Evolutionary conservation across 176 grass and related monocot species (phyloP).

Genomic region (Triticum aestivum): DNA sequence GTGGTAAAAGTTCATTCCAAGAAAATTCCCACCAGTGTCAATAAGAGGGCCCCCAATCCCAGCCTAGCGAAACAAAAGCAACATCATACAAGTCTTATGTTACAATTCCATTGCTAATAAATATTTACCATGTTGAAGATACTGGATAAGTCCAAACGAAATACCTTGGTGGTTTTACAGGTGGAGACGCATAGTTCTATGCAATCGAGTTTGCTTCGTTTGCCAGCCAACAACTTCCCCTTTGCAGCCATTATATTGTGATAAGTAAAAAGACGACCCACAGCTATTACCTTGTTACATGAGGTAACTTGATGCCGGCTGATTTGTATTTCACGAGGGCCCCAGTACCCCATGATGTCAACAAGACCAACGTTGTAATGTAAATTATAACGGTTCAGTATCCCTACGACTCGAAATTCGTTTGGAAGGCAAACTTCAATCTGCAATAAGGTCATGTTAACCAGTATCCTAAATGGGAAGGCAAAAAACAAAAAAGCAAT

Average conservation of each 20-base stretch:
- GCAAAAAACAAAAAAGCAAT: no score
- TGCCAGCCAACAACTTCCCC: background rate
- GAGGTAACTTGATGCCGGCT: background rate
- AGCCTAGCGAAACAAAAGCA: background rate
- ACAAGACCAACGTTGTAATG: constrained; percentile 3
- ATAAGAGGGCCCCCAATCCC: background rate
- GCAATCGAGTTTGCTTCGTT: background rate
- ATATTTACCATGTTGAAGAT: background rate
- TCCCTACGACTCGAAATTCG: background rate
- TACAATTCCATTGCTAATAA: background rate
- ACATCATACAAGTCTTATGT: background rate
- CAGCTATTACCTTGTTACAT: background rate
- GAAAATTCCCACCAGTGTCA: background rate
- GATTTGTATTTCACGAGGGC: background rate
- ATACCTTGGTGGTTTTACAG: constrained; percentile 6
- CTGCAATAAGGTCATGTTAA: background rate
- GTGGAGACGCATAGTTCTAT: background rate
- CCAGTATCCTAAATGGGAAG: background rate
- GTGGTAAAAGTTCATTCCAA: background rate
- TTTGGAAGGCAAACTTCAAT: constrained; percentile 11
- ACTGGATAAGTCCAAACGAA: background rate
- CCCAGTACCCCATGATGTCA: background rate
- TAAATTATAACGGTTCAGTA: background rate
- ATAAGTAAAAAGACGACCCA: background rate
- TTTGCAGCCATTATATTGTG: background rate